Percentiles rank a stretch among this genome's conserved stretches.
Conservation (phyloP, 345 rosid genomes). For the Kernera saxatilis region DNA sequence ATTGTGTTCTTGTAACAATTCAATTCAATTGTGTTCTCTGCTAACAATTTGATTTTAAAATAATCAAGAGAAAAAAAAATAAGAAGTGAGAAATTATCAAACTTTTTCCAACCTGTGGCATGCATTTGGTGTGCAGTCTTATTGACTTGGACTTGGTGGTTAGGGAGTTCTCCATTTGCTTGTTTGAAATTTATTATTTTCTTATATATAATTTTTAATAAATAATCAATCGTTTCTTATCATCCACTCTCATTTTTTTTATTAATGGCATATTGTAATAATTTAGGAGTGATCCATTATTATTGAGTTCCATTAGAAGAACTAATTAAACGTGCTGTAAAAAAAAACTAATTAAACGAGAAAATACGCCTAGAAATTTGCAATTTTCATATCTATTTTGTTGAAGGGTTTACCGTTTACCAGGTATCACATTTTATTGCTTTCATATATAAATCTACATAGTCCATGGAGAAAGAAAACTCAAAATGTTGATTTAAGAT, state of each 20-base stretch:
- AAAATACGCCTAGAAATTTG: background rate
- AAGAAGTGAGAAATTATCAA: conserved; percentile 15
- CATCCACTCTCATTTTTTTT: background rate
- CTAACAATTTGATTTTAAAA: background rate
- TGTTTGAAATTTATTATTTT: background rate
- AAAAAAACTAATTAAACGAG: background rate
- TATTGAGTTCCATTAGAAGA: background rate
- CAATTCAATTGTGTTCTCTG: too few relatives aligned
- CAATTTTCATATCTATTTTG: background rate
- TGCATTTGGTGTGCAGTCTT: conserved; percentile 30
- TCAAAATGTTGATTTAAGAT: background rate
- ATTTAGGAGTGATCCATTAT: conserved; percentile 7
- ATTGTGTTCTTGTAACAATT: background rate
- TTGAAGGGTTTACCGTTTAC: background rate
- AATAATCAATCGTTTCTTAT: background rate
- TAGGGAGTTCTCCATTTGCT: conserved; percentile 23
- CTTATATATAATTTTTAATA: background rate
- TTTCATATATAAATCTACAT: background rate
- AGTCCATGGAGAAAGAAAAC: background rate
- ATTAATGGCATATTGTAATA: background rate
- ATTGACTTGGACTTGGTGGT: conserved; percentile 27
- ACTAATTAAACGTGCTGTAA: background rate
- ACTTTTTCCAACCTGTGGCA: conserved; percentile 25
- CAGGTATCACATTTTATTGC: background rate
- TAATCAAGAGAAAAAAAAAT: background rate